A percentile compares a stretch with the other conserved stretches of the same genome.
Conservation (phyloP, 148 eudicot genomes). For the Heliamphora exappendiculata region DNA sequence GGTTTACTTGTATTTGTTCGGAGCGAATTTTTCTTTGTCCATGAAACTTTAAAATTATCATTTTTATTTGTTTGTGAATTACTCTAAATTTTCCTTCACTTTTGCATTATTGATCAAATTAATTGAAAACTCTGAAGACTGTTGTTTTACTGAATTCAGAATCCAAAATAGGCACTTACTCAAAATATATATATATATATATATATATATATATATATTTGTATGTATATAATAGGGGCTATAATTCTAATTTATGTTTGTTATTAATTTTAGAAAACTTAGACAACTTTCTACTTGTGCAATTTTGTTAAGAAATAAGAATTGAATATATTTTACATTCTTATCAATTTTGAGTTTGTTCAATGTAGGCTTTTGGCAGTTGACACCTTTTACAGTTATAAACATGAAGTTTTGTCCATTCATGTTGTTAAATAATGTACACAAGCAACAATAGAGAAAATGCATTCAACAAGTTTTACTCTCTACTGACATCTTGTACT, state of each 20-base stretch:
- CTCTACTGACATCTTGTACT: constrained; percentile 1
- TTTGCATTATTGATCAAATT: neutral
- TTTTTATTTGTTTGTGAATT: neutral
- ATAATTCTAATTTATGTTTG: neutral
- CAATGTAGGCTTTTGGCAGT: neutral
- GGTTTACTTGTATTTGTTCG: neutral
- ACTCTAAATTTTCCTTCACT: neutral
- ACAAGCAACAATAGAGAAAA: neutral
- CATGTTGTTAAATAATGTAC: neutral
- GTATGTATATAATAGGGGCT: no score
- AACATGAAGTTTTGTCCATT: neutral
- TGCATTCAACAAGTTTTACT: neutral
- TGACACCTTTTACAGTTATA: neutral
- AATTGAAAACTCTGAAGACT: neutral
- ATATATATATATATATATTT: no score
- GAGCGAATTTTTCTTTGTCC: neutral
- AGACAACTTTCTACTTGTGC: neutral
- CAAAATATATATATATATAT: no score
- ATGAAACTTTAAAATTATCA: neutral
- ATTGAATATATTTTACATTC: neutral
- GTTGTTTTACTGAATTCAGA: neutral
- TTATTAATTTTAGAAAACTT: neutral
- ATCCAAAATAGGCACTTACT: neutral
- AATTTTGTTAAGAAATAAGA: neutral
- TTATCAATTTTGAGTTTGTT: neutral